Percentiles rank a stretch among this genome's conserved stretches.
Evolutionary conservation across 2,329 filamentous ascomycete genomes (phyloP).

Genomic region (Colletotrichum melonis): DNA sequence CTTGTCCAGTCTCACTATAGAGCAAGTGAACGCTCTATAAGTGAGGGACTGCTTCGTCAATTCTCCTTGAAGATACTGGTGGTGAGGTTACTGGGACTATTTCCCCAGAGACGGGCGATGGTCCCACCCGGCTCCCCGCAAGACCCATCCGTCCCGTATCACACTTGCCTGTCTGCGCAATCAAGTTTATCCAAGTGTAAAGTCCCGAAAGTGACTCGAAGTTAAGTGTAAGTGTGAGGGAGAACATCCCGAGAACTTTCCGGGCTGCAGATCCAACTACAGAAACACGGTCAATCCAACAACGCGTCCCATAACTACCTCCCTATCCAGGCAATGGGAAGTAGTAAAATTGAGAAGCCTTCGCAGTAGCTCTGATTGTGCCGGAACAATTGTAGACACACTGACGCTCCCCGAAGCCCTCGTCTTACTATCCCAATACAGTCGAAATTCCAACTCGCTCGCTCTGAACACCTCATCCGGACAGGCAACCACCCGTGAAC

Average conservation of each 20-base stretch:
- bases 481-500: background rate
- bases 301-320: background rate
- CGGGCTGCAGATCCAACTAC: background rate
- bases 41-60: background rate
- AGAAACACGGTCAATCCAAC: background rate
- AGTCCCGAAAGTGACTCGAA: background rate
- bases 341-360: background rate
- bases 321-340: background rate
- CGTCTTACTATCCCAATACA: background rate
- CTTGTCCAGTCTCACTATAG: background rate
- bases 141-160: slow-evolving; percentile 19
- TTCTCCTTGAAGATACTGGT: background rate
- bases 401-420: background rate
- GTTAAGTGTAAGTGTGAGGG: background rate
- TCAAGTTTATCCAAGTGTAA: background rate
- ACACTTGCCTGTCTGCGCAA: background rate
- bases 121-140: slow-evolving; percentile 14
- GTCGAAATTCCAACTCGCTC: background rate
- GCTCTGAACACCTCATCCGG: background rate
- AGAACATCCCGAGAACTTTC: background rate
- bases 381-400: background rate
- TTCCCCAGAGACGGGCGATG: slow-evolving; percentile 8
- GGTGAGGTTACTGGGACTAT: background rate
- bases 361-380: too few species aligned
- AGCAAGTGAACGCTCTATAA: background rate